These are phyloP conservation scores for Ganoderma lingzhi DNA, from an alignment of 1,284 basidiomycete genomes.

Conservation along the genomic window DNA sequence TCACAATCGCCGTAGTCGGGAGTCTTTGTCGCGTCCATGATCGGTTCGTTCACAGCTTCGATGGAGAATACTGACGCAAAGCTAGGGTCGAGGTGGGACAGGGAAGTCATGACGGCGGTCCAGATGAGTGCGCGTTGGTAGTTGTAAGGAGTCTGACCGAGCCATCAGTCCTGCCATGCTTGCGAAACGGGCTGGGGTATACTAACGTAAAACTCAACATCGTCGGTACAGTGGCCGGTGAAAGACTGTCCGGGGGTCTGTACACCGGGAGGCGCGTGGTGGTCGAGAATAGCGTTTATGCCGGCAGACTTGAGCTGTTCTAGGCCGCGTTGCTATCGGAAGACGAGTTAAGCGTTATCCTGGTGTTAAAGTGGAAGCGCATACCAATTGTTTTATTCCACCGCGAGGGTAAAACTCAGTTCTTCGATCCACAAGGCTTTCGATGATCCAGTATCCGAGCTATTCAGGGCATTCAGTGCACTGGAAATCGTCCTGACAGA, in stretches of 20 bases:
- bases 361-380: slow-evolving; percentile 25
- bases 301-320: slow-evolving; percentile 64
- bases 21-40: slow-evolving; percentile 70
- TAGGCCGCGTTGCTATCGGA: slow-evolving; percentile 63
- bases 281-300: slow-evolving; percentile 74
- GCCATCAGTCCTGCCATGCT: not conserved
- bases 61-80: slow-evolving; percentile 76
- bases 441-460: slow-evolving; percentile 86
- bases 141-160: slow-evolving; percentile 65
- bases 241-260: slow-evolving; percentile 67
- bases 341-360: not conserved
- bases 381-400: slow-evolving; percentile 69
- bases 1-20: slow-evolving; percentile 75
- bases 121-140: slow-evolving; percentile 79
- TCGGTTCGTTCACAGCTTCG: slow-evolving; percentile 80
- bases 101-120: slow-evolving; percentile 78
- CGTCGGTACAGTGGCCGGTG: slow-evolving; percentile 74
- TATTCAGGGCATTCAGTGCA: slow-evolving; percentile 37
- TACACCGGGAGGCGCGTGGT: slow-evolving; percentile 81
- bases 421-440: slow-evolving; percentile 67
- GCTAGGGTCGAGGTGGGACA: slow-evolving; percentile 72
- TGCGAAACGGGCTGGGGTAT: not conserved
- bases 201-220: slow-evolving; percentile 78
- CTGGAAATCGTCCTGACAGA: not conserved
- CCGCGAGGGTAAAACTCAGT: slow-evolving; percentile 74